Base-by-base conservation (phyloP, 2,329 filamentous ascomycete species). In the Bipolaris gigantea region DNA sequence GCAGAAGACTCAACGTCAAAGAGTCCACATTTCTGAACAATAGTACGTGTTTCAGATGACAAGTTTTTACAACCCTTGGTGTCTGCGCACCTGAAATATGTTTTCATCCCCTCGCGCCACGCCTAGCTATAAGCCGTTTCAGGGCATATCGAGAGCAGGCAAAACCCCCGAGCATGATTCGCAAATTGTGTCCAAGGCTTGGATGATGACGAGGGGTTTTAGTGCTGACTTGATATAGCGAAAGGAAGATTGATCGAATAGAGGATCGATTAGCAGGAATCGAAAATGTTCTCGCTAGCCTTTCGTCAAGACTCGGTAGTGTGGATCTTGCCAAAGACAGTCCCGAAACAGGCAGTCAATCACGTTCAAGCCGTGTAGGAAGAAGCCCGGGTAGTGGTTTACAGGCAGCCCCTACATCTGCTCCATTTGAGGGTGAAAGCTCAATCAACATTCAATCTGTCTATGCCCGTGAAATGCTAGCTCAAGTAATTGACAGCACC, bases 171-270 rank as follows among this genome's bases (percentile, higher is more conserved):
- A 32, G n/a, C 25, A 27, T 13, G 16, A 16, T 42, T 27, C 40
- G 15, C 36, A n/a, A 30, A 27, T 41, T 15, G 39, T 21, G 23
- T n/a, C 23, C 39, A 4, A 41, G 39, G 10, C 9, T 6, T 16
- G 15, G 23, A 41, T 11, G 23, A 43, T 32, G 38, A 11, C 13
- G 21, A 43, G 36, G 43, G 30, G n/a, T 4, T n/a, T 13, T n/a
- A 23, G 36, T 36, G 25, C 59, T 66, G 39, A 66, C 47, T 5
- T 8, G 2, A 9, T 5, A 3, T 36, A 81, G 79, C 66, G 81
- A 83, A 63, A 78, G 74, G 61, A 81, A 82, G 64, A 80, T 83
- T 44, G 80, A 82, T 55, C 63, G 77, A 11, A 81, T 83, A 46
- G 80, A 81, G 60, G 75, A 79, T 27, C 76, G 80, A 15, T 68